A percentile compares a stretch with the other conserved stretches of the same genome.
phyloP scores from a whole-genome alignment of 1,284 basidiomycete species.

The Baeospora myosura region DNA sequence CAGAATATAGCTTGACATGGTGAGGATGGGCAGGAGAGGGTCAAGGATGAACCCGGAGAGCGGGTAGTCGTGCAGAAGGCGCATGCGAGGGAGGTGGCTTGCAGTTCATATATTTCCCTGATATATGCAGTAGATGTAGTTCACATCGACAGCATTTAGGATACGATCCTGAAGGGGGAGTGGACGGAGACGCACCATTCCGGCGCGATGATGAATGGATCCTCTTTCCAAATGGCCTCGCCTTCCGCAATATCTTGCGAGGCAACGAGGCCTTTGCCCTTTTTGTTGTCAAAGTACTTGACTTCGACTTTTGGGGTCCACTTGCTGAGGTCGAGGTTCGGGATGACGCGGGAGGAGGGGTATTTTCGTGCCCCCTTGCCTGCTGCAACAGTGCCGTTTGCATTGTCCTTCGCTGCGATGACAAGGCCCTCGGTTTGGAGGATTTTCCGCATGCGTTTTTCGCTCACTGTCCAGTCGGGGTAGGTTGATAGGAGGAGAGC shows the following conservation, averaged over 20 bases:
- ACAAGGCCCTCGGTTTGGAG: constrained; percentile 54
- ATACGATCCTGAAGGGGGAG: too few species aligned
- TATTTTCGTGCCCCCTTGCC: too few species aligned
- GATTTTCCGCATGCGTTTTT: constrained; percentile 71
- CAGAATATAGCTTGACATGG: constrained; percentile 70
- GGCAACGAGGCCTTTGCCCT: constrained; percentile 82
- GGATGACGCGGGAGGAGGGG: constrained; percentile 62
- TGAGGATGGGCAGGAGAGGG: constrained; percentile 41
- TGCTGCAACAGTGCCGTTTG: constrained; percentile 14
- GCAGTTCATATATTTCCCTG: constrained; percentile 70
- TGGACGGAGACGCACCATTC: constrained; percentile 46
- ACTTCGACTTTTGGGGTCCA: constrained; percentile 65
- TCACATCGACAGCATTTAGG: too few species aligned
- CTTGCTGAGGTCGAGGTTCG: constrained; percentile 52
- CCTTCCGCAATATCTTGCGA: constrained; percentile 58
- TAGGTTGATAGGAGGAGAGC: constrained; percentile 49
- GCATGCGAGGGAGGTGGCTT: constrained; percentile 50
- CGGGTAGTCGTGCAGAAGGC: constrained; percentile 61
- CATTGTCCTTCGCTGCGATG: constrained; percentile 20
- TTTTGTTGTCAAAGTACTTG: constrained; percentile 60
- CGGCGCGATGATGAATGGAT: constrained; percentile 63
- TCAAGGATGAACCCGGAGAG: constrained; percentile 41
- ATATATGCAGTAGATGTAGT: constrained; percentile 4
- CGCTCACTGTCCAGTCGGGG: constrained; percentile 71
- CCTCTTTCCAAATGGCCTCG: constrained; percentile 79